Percentiles rank a stretch among this genome's conserved stretches.
Evolutionary conservation across 1,139 yeast genomes (phyloP).

Genomic region (Starmera stellimalicola): DNA sequence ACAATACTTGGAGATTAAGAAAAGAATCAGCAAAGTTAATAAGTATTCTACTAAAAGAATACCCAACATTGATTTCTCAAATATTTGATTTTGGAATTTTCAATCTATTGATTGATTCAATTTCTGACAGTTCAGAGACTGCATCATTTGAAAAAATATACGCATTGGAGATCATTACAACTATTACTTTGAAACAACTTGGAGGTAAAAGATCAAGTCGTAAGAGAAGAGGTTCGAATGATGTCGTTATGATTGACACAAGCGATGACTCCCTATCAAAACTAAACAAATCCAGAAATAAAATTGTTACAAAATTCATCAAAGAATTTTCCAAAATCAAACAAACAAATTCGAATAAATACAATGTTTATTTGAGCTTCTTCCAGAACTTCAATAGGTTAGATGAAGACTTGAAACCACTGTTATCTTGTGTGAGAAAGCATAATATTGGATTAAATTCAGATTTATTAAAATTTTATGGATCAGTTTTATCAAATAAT

Average conservation of each 20-base stretch:
- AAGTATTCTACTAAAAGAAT: slow-evolving; percentile 28
- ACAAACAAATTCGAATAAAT: slow-evolving; percentile 13
- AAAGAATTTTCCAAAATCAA: slow-evolving; percentile 13
- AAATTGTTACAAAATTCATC: slow-evolving; percentile 14
- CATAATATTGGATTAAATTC: slow-evolving; percentile 19
- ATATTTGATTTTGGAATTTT: slow-evolving; percentile 17
- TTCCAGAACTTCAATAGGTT: slow-evolving; percentile 15
- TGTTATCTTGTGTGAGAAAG: slow-evolving; percentile 14
- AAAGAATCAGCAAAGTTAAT: slow-evolving; percentile 42
- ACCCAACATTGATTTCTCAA: slow-evolving; percentile 21
- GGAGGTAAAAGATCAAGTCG: slow-evolving; percentile 15
- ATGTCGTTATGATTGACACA: slow-evolving; percentile 21
- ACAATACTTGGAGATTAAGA: slow-evolving; percentile 66
- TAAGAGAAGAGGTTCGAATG: slow-evolving; percentile 23
- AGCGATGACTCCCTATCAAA: slow-evolving; percentile 15
- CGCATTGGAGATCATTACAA: slow-evolving; percentile 20
- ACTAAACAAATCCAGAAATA: slow-evolving; percentile 11
- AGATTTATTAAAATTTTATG: slow-evolving; percentile 24
- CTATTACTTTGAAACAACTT: slow-evolving; percentile 20
- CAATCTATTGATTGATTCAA: slow-evolving; percentile 20
- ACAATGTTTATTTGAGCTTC: slow-evolving; percentile 15
- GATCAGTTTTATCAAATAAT: slow-evolving; percentile 20
- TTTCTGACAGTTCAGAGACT: slow-evolving; percentile 29
- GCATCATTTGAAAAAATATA: slow-evolving; percentile 27
- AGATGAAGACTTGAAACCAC: slow-evolving; percentile 13